A percentile compares a stretch with the other conserved stretches of the same genome.
These are phyloP conservation scores for Saccharomyces jurei DNA, from an alignment of 805 yeast genomes.

Conservation along the genomic window DNA sequence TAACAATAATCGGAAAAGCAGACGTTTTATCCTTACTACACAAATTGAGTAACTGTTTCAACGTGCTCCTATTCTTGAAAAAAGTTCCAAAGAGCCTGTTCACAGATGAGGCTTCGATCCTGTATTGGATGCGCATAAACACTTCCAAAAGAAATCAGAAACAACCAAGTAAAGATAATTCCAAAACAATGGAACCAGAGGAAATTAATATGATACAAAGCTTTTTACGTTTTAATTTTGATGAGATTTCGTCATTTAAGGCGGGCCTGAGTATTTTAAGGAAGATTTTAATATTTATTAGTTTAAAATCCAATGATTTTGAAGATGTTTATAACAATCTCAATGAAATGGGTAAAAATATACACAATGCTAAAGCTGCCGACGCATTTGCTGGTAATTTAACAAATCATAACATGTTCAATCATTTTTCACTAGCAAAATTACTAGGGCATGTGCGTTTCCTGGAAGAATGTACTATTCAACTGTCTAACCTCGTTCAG, in stretches of 20 bases:
- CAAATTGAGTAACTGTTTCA: slow-evolving; percentile 10
- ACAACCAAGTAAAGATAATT: not conserved
- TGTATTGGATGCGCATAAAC: slow-evolving; percentile 13
- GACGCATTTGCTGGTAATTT: not conserved
- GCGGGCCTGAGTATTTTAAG: slow-evolving; percentile 8
- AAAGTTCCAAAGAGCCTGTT: slow-evolving; percentile 4
- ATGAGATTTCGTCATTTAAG: slow-evolving; percentile 14
- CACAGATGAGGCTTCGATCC: slow-evolving; percentile 7
- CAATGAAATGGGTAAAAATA: not conserved
- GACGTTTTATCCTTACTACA: not conserved
- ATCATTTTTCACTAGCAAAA: not conserved
- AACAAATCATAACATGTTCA: not conserved
- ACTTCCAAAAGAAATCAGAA: not conserved
- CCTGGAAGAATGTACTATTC: slow-evolving; percentile 13
- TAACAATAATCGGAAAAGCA: not conserved
- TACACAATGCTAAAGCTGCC: not conserved
- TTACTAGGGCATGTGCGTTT: slow-evolving; percentile 6
- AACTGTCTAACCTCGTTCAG: slow-evolving; percentile 27
- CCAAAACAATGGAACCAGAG: slow-evolving; percentile 20
- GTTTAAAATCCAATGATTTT: slow-evolving; percentile 18
- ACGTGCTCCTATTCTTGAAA: slow-evolving; percentile 6
- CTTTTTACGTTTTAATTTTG: slow-evolving; percentile 18
- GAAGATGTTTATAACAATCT: slow-evolving; percentile 5
- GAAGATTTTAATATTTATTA: slow-evolving; percentile 16
- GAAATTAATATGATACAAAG: slow-evolving; percentile 21